Conservation (phyloP, 345 rosid genomes). For the Populus tremula region DNA sequence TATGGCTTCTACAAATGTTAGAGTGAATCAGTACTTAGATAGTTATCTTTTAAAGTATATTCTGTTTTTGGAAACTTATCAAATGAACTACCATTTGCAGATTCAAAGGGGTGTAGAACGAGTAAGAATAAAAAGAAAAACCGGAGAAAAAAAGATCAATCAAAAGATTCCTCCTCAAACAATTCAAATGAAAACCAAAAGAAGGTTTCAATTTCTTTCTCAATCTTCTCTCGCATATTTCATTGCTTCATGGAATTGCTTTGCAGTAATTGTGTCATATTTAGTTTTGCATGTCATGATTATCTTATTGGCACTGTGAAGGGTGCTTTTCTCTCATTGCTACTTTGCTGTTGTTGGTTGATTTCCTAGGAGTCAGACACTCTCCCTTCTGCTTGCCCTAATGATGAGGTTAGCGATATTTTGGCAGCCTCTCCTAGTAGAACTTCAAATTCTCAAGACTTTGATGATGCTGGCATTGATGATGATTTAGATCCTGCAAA, state of each 20-base stretch:
- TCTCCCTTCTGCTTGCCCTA: conserved; percentile 30
- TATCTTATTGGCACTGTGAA: not conserved
- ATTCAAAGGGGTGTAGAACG: conserved; percentile 53
- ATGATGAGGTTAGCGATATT: conserved; percentile 34
- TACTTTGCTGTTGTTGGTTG: conserved; percentile 9
- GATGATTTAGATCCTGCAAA: conserved; percentile 86
- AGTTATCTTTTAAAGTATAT: not conserved
- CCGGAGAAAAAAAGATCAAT: conserved; percentile 58
- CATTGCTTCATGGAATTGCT: not conserved
- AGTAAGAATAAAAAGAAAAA: conserved; percentile 68
- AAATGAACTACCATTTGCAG: conserved; percentile 42
- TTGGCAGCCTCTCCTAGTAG: conserved; percentile 35
- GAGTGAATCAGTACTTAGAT: not conserved
- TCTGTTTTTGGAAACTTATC: conserved; percentile 2
- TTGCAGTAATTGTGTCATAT: not conserved
- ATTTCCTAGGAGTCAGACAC: conserved; percentile 45
- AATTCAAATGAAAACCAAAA: conserved; percentile 35
- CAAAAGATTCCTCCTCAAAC: conserved; percentile 38
- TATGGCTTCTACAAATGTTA: not conserved
- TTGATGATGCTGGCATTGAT: conserved; percentile 64
- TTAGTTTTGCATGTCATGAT: not conserved
- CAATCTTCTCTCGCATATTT: not conserved
- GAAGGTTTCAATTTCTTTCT: conserved; percentile 38
- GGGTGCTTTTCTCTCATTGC: not conserved
- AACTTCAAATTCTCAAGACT: conserved; percentile 40